Percentiles rank a stretch among this genome's conserved stretches.
Conservation (phyloP, 768 basidiomycete genomes). For the Macrolepiota albuminosa region DNA sequence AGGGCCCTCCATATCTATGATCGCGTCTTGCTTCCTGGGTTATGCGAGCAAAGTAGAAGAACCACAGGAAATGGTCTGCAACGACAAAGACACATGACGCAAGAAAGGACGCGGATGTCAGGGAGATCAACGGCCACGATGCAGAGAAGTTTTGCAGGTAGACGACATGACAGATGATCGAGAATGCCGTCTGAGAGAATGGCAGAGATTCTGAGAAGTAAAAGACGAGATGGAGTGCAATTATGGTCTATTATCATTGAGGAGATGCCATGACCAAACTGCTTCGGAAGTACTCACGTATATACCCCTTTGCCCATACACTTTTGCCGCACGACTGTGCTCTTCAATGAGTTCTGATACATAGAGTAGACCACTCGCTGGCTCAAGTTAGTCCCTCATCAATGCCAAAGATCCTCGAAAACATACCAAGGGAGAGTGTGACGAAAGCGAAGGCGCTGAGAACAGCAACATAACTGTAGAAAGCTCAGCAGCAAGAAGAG, state of each 20-base stretch:
- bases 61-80: conserved; percentile 92
- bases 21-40: conserved; percentile 59
- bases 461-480: conserved; percentile 65
- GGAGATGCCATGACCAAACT: background rate
- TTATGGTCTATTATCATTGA: conserved; percentile 56
- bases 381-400: background rate
- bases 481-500: background rate
- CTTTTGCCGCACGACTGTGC: conserved; percentile 78
- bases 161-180: conserved; percentile 76
- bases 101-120: conserved; percentile 81
- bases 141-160: conserved; percentile 91
- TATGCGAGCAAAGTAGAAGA: conserved; percentile 84
- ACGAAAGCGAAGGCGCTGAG: conserved; percentile 82
- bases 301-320: conserved; percentile 77
- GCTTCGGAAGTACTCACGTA: conserved; percentile 54
- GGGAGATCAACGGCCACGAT: conserved; percentile 90
- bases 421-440: conserved; percentile 83
- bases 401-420: background rate
- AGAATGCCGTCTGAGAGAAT: conserved; percentile 67
- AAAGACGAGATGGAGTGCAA: conserved; percentile 70
- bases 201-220: conserved; percentile 83
- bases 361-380: conserved; percentile 92
- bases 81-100: conserved; percentile 84
- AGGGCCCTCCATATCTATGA: conserved; percentile 40
- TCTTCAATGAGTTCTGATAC: conserved; percentile 96